Conservation (phyloP, 768 basidiomycete species). For the Pleurotus platypus region DNA sequence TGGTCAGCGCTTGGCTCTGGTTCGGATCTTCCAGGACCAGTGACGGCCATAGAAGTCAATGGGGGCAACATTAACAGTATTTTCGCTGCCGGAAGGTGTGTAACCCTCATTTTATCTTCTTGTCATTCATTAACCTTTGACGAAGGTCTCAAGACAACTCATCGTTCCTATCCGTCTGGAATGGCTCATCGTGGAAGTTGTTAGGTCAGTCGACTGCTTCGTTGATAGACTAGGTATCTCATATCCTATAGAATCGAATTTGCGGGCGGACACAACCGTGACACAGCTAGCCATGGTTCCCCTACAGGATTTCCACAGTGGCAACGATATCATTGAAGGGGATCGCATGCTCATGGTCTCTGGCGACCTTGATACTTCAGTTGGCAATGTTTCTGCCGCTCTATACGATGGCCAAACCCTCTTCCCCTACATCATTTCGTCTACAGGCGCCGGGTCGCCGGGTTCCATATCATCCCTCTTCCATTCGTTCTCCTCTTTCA, state of each 20-base stretch:
- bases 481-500: slow-evolving; percentile 76
- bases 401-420: slow-evolving; percentile 83
- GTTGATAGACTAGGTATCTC: not conserved
- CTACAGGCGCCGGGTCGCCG: slow-evolving; percentile 57
- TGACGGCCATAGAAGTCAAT: slow-evolving; percentile 86
- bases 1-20: slow-evolving; percentile 71
- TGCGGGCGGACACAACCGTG: slow-evolving; percentile 59
- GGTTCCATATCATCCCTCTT: slow-evolving; percentile 79
- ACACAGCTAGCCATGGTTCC: slow-evolving; percentile 91
- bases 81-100: slow-evolving; percentile 86
- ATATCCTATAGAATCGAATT: slow-evolving; percentile 42
- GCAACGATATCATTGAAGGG: slow-evolving; percentile 68
- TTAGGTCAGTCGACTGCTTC: slow-evolving; percentile 42
- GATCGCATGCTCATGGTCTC: slow-evolving; percentile 92
- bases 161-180: slow-evolving; percentile 74
- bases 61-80: slow-evolving; percentile 76
- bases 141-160: slow-evolving; percentile 53
- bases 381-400: slow-evolving; percentile 80
- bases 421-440: slow-evolving; percentile 78
- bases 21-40: slow-evolving; percentile 76
- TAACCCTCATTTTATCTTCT: slow-evolving; percentile 4
- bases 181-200: slow-evolving; percentile 72
- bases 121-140: slow-evolving; percentile 6
- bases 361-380: slow-evolving; percentile 67
- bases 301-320: slow-evolving; percentile 67